Evolutionary conservation across 345 rosid species (phyloP).

Genomic region (Bruguiera parviflora): DNA sequence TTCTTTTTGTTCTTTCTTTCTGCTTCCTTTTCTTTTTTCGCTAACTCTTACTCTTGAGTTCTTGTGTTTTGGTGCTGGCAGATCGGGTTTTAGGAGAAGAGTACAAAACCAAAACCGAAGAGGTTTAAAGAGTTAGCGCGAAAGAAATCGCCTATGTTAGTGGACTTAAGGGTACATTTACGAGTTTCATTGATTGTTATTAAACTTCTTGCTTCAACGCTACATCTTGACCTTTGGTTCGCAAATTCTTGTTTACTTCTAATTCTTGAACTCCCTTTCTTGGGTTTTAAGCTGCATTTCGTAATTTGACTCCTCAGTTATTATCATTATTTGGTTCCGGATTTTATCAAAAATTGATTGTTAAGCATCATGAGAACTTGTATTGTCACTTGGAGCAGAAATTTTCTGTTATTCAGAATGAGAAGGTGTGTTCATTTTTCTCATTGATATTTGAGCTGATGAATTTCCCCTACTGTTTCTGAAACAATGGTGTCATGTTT

Average conservation of each 20-base stretch:
- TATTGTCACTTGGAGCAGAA: no score
- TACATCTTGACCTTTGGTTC: no score
- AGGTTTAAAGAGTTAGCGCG: constrained; percentile 72
- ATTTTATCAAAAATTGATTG: no score
- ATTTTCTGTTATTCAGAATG: no score
- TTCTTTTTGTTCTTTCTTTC: not conserved
- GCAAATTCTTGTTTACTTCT: no score
- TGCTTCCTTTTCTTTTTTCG: not conserved
- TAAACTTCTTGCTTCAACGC: no score
- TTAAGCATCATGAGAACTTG: no score
- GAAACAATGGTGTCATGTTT: constrained; percentile 5
- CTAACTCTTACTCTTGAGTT: not conserved
- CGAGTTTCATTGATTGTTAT: not conserved
- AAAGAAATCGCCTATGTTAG: constrained; percentile 67
- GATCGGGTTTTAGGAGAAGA: constrained; percentile 67
- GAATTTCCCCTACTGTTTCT: not conserved
- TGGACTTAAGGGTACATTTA: constrained; percentile 71
- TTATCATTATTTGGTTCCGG: no score
- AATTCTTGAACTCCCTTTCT: no score
- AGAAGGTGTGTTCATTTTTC: no score
- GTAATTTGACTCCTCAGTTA: not conserved
- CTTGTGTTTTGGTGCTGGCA: constrained; percentile 13
- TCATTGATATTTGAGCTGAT: not conserved
- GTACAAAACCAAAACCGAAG: constrained; percentile 40
- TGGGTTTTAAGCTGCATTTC: not conserved